These are phyloP conservation scores for Kurtzmaniella quercitrusa DNA, from an alignment of 1,139 yeast genomes.

Conservation along the genomic window DNA sequence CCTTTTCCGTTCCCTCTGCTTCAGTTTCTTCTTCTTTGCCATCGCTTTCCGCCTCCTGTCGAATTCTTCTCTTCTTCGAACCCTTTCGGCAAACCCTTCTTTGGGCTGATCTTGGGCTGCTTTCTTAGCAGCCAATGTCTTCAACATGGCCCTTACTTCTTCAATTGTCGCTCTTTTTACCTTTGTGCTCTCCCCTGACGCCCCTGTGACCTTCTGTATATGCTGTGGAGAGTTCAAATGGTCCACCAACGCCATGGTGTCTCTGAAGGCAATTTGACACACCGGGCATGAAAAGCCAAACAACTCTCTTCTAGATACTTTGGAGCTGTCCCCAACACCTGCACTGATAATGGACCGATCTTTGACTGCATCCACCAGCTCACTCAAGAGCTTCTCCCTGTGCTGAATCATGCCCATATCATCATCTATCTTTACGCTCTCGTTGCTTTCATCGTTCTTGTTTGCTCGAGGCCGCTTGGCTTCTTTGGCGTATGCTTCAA, in stretches of 20 bases:
- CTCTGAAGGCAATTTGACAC: slow-evolving; percentile 77
- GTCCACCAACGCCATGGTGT: slow-evolving; percentile 74
- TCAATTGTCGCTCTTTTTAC: slow-evolving; percentile 27
- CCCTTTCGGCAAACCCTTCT: slow-evolving; percentile 27
- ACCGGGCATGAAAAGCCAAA: slow-evolving; percentile 82
- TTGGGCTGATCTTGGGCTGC: slow-evolving; percentile 17
- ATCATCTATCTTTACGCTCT: slow-evolving; percentile 11
- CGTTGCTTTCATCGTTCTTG: slow-evolving; percentile 3
- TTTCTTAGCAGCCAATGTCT: slow-evolving; percentile 19
- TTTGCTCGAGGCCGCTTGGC: slow-evolving; percentile 28
- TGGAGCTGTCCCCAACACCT: not conserved
- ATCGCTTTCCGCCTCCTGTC: slow-evolving; percentile 34
- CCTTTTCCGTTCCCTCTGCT: slow-evolving; percentile 15
- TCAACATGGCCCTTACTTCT: slow-evolving; percentile 31
- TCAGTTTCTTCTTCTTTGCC: slow-evolving; percentile 21
- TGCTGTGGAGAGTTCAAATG: slow-evolving; percentile 77
- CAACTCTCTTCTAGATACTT: slow-evolving; percentile 44
- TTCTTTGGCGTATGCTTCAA: slow-evolving; percentile 53
- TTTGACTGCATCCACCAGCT: slow-evolving; percentile 32
- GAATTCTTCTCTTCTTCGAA: slow-evolving; percentile 35
- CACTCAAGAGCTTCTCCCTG: slow-evolving; percentile 25
- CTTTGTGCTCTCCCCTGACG: slow-evolving; percentile 2
- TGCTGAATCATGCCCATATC: slow-evolving; percentile 19
- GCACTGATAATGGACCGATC: slow-evolving; percentile 29
- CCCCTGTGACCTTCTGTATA: slow-evolving; percentile 19